Conservation (phyloP, 179 eudicot genomes). For the Heliamphora pulchella region DNA sequence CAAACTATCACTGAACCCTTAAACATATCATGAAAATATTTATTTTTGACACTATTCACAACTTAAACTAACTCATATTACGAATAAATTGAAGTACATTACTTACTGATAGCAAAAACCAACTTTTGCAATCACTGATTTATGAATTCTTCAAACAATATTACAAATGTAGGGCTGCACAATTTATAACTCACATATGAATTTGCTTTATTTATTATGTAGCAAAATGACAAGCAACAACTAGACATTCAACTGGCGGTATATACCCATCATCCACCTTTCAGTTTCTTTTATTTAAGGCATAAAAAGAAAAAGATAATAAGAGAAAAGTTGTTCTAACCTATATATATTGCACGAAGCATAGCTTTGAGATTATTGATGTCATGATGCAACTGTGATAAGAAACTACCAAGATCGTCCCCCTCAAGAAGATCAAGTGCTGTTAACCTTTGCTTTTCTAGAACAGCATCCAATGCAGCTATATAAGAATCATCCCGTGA, state of each 20-base stretch:
- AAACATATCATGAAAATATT: too few species aligned
- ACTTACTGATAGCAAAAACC: not conserved
- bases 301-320: not conserved
- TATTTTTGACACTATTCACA: not conserved
- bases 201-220: not conserved
- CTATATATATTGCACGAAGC: slow-evolving; percentile 93
- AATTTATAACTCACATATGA: not conserved
- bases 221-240: not conserved
- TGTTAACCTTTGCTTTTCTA: slow-evolving; percentile 76
- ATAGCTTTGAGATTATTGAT: slow-evolving; percentile 88
- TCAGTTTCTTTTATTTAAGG: not conserved
- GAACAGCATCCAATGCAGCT: slow-evolving; percentile 69
- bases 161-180: not conserved
- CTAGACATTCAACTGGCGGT: not conserved
- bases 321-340: slow-evolving; percentile 30
- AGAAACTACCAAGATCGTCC: slow-evolving; percentile 62
- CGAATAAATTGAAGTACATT: not conserved
- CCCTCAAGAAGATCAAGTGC: slow-evolving; percentile 76
- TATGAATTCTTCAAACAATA: not conserved
- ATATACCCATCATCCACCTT: not conserved
- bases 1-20: not conserved
- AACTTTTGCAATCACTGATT: not conserved
- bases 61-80: not conserved
- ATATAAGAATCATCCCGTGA: slow-evolving; percentile 70
- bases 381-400: slow-evolving; percentile 68